These are phyloP conservation scores for Miscanthus lutarioriparius DNA, from an alignment of 176 grass and related monocot species.

Conservation along the genomic window DNA sequence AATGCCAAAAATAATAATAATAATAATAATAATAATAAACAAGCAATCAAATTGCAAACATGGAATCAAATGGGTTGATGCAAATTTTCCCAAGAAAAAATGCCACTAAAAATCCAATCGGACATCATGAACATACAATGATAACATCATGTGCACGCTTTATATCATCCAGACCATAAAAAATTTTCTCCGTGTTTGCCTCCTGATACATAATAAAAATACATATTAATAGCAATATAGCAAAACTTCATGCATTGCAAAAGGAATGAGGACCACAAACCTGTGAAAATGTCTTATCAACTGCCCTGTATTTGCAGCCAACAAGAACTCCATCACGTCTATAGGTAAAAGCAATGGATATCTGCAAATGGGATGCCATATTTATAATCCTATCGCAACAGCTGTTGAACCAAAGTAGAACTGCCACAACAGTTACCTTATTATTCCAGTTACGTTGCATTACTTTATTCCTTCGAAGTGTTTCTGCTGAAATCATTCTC, in stretches of 20 bases:
- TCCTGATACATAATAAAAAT: slow-evolving; percentile 59
- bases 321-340: slow-evolving; percentile 63
- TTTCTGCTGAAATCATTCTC: slow-evolving; percentile 76
- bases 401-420: slow-evolving; percentile 16
- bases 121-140: slow-evolving; percentile 70
- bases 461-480: slow-evolving; percentile 31
- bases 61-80: neutral
- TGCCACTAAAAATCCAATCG: neutral
- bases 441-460: slow-evolving; percentile 53
- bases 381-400: neutral
- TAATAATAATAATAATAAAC: no score
- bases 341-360: slow-evolving; percentile 90
- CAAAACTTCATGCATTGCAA: slow-evolving; percentile 12
- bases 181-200: slow-evolving; percentile 69
- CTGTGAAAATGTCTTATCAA: slow-evolving; percentile 82
- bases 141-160: slow-evolving; percentile 66
- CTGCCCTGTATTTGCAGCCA: slow-evolving; percentile 87
- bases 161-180: slow-evolving; percentile 98
- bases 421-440: slow-evolving; percentile 42
- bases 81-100: neutral
- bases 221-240: slow-evolving; percentile 13
- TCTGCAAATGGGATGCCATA: slow-evolving; percentile 49
- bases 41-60: slow-evolving; percentile 21
- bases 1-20: slow-evolving; percentile 22
- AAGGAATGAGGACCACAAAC: slow-evolving; percentile 40